Evolutionary conservation across 495 filamentous ascomycete genomes (phyloP).

Genomic region (Penicillium coprophilum): DNA sequence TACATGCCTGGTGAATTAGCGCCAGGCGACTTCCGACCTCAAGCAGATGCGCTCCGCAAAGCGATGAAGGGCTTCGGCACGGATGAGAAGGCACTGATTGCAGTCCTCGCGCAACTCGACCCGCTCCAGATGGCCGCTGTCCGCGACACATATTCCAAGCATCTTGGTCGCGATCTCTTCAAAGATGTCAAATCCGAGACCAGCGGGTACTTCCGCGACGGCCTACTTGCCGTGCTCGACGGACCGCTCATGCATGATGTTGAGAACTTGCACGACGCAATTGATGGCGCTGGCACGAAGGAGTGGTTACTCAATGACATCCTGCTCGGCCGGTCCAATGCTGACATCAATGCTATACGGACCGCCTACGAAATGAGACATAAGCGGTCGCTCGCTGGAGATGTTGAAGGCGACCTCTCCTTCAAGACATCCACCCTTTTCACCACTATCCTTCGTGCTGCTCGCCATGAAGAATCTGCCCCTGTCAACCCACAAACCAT

Average conservation of each 20-base stretch:
- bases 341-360: conserved; percentile 81
- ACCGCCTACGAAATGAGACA: conserved; percentile 66
- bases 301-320: conserved; percentile 84
- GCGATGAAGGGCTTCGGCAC: conserved; percentile 95
- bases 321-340: conserved; percentile 77
- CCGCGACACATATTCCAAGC: conserved; percentile 60
- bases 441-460: conserved; percentile 68
- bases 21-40: conserved; percentile 58
- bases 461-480: conserved; percentile 69
- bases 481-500: conserved; percentile 67
- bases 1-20: conserved; percentile 63
- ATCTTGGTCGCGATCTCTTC: conserved; percentile 64
- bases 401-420: conserved; percentile 75
- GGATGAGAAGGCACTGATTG: conserved; percentile 72
- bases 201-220: conserved; percentile 66
- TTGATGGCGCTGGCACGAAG: conserved; percentile 80
- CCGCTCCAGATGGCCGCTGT: conserved; percentile 71
- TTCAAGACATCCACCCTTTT: conserved; percentile 83
- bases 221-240: conserved; percentile 67
- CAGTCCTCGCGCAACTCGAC: conserved; percentile 63
- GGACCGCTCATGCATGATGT: conserved; percentile 76
- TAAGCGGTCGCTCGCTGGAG: conserved; percentile 58
- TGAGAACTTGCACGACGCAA: conserved; percentile 60
- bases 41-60: conserved; percentile 68
- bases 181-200: conserved; percentile 75